phyloP scores from a whole-genome alignment of 805 yeast genomes.

The Candida michaelii region DNA sequence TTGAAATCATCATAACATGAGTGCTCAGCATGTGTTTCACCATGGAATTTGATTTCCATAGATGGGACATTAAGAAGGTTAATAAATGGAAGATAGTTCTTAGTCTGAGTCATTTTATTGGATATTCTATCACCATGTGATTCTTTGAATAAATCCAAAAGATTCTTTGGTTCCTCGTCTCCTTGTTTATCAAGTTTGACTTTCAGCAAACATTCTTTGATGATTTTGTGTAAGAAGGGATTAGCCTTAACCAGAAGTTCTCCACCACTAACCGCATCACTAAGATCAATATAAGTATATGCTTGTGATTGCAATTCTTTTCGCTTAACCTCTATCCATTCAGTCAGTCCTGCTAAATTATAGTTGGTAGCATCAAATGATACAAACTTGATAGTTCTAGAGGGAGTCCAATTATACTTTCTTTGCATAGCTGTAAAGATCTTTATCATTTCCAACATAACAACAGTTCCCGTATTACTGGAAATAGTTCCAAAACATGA shows the following conservation, averaged over 20 bases:
- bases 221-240: conserved; percentile 57
- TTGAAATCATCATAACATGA: conserved; percentile 68
- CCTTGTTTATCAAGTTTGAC: conserved; percentile 17
- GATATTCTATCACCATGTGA: conserved; percentile 24
- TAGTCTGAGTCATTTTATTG: conserved; percentile 42
- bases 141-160: conserved; percentile 28
- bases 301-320: conserved; percentile 58
- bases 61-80: conserved; percentile 68
- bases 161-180: conserved; percentile 12
- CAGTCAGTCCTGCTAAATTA: conserved; percentile 82
- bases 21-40: conserved; percentile 44
- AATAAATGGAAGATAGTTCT: conserved; percentile 70
- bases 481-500: conserved; percentile 70
- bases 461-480: conserved; percentile 73
- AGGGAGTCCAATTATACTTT: conserved; percentile 74
- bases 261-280: conserved; percentile 59
- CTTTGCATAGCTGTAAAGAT: conserved; percentile 63
- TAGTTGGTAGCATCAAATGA: conserved; percentile 83
- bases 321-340: conserved; percentile 62
- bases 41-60: conserved; percentile 54
- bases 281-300: conserved; percentile 70
- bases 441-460: conserved; percentile 69
- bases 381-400: conserved; percentile 76
- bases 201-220: conserved; percentile 41
- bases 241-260: conserved; percentile 57